Base-by-base conservation (phyloP, 169 alveolate species). In the Cystoisospora suis region DNA sequence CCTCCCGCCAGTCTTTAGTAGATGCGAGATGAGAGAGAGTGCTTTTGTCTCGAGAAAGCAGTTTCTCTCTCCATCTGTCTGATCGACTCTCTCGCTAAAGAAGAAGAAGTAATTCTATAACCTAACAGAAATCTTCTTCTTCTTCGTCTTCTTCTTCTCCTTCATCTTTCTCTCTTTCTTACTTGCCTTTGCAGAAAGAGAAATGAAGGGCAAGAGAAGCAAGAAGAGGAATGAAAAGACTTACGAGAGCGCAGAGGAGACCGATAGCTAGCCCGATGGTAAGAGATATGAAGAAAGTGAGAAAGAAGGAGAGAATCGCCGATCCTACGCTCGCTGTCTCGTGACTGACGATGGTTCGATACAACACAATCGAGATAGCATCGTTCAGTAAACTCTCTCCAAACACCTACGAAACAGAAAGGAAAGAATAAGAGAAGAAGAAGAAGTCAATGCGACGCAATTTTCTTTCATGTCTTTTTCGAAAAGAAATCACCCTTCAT, bases 371-470 rank as follows among this genome's bases (percentile, higher is more conserved):
- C 23, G 92, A 56, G 42, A 91, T 89, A 36, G 94, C 94, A 42
- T 91, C 94, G 77, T 91, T 91, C 38, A 91, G 77, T 70, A 91
- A 88, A 49, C 93, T 88, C 85, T 91, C 94, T 0, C 94, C 94
- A 36, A 83, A 75, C 3, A 91, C 85, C 92, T 86, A 72, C 15
- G 29, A 32, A 20, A 80, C 9, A 90, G 49, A n/a, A 34, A 29
- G 6, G 81, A 56, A 40, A 42, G 40, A 34, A 29, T 38, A 65
- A 38, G 42, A 7, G 29, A 29, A 36, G 29, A 29, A 5, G 42
- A 5, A 7, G 34, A 65, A 15, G 9, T 38, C 29, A 38, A 53
- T n/a, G n/a, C n/a, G n/a, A n/a, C n/a, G n/a, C n/a, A n/a, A n/a
- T n/a, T n/a, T n/a, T n/a, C n/a, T n/a, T n/a, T n/a, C n/a, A n/a